Percentiles rank a stretch among this genome's conserved stretches.
phyloP scores from a whole-genome alignment of 2,329 filamentous ascomycete species.

The Ophiosphaerella narmari region DNA sequence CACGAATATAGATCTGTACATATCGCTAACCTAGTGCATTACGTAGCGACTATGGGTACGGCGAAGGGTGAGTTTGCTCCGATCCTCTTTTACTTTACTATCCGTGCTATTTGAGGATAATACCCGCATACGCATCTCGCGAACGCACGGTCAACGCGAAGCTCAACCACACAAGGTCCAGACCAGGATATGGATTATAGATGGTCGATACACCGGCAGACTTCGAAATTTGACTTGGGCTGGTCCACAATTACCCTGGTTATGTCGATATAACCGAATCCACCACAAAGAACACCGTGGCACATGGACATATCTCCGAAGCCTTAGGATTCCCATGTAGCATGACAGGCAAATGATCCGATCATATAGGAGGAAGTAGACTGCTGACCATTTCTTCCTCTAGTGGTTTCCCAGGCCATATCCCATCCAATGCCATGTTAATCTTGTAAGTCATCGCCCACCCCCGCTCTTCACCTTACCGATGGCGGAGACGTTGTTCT shows the following conservation, averaged over 20 bases:
- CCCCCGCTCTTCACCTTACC: background rate
- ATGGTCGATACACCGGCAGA: background rate
- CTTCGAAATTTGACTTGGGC: background rate
- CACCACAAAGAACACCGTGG: background rate
- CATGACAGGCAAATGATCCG: slow-evolving; percentile 6
- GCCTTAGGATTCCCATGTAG: background rate
- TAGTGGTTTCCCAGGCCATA: slow-evolving; percentile 78
- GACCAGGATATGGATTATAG: background rate
- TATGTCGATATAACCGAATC: background rate
- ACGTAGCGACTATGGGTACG: slow-evolving; percentile 45
- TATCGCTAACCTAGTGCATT: slow-evolving; percentile 21
- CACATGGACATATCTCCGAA: slow-evolving; percentile 2
- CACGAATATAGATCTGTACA: background rate
- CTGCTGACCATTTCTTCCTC: slow-evolving; percentile 23
- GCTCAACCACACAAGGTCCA: background rate
- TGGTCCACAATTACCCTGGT: too few relatives aligned
- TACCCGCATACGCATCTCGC: slow-evolving; percentile 1
- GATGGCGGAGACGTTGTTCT: too few relatives aligned
- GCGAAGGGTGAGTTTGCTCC: slow-evolving; percentile 37
- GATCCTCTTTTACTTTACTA: slow-evolving; percentile 1
- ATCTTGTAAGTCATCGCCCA: slow-evolving; percentile 71
- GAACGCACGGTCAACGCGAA: slow-evolving; percentile 1
- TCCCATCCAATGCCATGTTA: slow-evolving; percentile 74
- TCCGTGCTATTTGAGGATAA: slow-evolving; percentile 3
- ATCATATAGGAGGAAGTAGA: slow-evolving; percentile 8